Evolutionary conservation across 495 filamentous ascomycete species (phyloP), one percentile per base, ranked within the genome.

Genomic region (Xylaria venustula): DNA sequence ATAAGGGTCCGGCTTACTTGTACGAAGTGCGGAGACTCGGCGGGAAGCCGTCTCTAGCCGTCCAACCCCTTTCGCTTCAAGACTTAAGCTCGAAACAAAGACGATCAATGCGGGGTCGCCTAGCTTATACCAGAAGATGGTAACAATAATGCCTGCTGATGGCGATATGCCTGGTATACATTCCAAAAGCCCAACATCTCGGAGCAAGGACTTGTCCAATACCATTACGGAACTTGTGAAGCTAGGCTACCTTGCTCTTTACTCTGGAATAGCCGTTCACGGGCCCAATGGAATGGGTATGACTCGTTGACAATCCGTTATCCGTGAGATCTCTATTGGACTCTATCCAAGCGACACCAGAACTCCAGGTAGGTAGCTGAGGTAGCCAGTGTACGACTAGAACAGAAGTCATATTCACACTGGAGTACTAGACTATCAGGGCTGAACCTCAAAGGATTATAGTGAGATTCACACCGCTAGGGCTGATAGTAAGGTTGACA

Each of bases 1-100:
- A 32, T n/a, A 37, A 52, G 36, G 30, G 49, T 25, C 51, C 51
- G 51, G 36, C 51, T 54, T 41, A 40, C 51, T 37, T 40, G n/a
- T n/a, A n/a, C n/a, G n/a, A 40, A 12, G 7, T 40, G 37, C 37
- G 37, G 37, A 8, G 37, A 40, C 7, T 7, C 15, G 37, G 37
- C 15, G 37, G 7, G 14, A 40, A 40, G 6, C 14, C 30, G 30
- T 5, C 30, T 4, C 30, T 4, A n/a, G n/a, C n/a, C n/a, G n/a
- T n/a, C n/a, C n/a, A n/a, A n/a, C n/a, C n/a, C n/a, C n/a, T n/a
- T n/a, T n/a, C n/a, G n/a, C n/a, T n/a, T n/a, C n/a, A n/a, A n/a
- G n/a, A n/a, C n/a, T n/a, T n/a, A n/a, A n/a, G n/a, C n/a, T n/a
- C n/a, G n/a, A n/a, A n/a, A n/a, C n/a, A n/a, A n/a, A n/a, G n/a